A percentile compares a stretch with the other conserved stretches of the same genome.
phyloP scores from a whole-genome alignment of 352 stramenopile genomes.

The Pythium utonaiense region DNA sequence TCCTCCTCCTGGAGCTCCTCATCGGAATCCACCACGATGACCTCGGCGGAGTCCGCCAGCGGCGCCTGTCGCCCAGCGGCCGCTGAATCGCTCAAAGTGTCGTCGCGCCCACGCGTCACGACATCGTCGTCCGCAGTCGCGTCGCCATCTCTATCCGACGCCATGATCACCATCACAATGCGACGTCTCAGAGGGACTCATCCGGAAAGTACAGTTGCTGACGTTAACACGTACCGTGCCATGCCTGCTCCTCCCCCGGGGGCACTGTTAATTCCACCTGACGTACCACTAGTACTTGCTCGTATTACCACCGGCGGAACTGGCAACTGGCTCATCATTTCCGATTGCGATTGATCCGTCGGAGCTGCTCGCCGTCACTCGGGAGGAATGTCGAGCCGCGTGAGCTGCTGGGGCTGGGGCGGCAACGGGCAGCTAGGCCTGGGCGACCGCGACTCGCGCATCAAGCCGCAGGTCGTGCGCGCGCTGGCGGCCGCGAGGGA shows the following conservation, averaged over 20 bases:
- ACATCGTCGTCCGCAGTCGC: not conserved
- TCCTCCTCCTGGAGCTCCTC: not conserved
- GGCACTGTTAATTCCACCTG: not conserved
- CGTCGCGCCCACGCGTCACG: too few relatives aligned
- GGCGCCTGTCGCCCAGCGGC: not conserved
- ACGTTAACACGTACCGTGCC: not conserved
- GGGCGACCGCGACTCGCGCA: constrained; percentile 36
- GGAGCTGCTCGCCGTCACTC: not conserved
- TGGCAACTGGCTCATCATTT: not conserved
- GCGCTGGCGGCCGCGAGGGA: constrained; percentile 22
- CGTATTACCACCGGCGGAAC: too few relatives aligned
- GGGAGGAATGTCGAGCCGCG: constrained; percentile 7
- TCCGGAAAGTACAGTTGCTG: too few relatives aligned
- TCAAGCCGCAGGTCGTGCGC: constrained; percentile 33
- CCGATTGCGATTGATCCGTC: not conserved
- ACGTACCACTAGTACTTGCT: not conserved
- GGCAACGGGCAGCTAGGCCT: constrained; percentile 42
- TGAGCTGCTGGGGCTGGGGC: constrained; percentile 37
- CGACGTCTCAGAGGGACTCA: too few relatives aligned
- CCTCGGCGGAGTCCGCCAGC: not conserved
- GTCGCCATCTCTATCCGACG: not conserved
- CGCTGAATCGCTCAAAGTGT: not conserved
- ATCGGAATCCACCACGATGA: not conserved
- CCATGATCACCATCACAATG: not conserved
- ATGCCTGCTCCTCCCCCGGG: not conserved